A percentile compares a stretch with the other conserved stretches of the same genome.
phyloP scores from a whole-genome alignment of 306 rosid species.

The Cucurbita maxima region DNA sequence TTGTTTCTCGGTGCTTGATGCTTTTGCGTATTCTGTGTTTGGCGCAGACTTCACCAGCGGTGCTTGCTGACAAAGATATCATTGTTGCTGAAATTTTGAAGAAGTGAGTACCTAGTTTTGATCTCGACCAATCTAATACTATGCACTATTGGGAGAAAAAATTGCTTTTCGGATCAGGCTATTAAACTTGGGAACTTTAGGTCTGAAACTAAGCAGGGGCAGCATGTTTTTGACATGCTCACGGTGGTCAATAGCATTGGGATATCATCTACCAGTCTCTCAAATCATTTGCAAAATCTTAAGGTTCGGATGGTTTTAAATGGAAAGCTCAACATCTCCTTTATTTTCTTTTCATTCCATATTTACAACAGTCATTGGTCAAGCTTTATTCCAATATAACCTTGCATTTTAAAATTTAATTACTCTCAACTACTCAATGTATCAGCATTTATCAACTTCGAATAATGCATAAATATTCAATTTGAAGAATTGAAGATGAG shows the following conservation, averaged over 20 bases:
- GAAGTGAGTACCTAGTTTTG: slow-evolving; percentile 34
- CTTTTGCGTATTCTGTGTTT: neutral
- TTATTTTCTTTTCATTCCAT: neutral
- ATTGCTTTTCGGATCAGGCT: slow-evolving; percentile 8
- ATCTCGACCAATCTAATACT: slow-evolving; percentile 8
- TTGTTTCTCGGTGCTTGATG: slow-evolving; percentile 7
- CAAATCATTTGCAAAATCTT: slow-evolving; percentile 47
- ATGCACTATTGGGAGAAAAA: slow-evolving; percentile 3
- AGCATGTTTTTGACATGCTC: slow-evolving; percentile 57
- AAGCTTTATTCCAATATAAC: neutral
- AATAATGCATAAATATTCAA: neutral
- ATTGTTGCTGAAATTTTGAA: slow-evolving; percentile 56
- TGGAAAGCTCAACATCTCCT: neutral
- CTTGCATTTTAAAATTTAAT: neutral
- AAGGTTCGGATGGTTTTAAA: slow-evolving; percentile 41
- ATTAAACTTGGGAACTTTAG: slow-evolving; percentile 28
- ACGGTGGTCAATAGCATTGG: slow-evolving; percentile 60
- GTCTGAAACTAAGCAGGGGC: slow-evolving; percentile 79
- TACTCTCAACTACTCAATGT: neutral
- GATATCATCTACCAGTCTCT: slow-evolving; percentile 41
- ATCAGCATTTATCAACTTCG: neutral
- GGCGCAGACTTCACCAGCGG: slow-evolving; percentile 53
- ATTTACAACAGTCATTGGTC: neutral
- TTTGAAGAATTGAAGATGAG: neutral
- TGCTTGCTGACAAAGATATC: slow-evolving; percentile 54